Evolutionary conservation across 768 basidiomycete species (phyloP).

Genomic region (Cystobasidium onofrii): DNA sequence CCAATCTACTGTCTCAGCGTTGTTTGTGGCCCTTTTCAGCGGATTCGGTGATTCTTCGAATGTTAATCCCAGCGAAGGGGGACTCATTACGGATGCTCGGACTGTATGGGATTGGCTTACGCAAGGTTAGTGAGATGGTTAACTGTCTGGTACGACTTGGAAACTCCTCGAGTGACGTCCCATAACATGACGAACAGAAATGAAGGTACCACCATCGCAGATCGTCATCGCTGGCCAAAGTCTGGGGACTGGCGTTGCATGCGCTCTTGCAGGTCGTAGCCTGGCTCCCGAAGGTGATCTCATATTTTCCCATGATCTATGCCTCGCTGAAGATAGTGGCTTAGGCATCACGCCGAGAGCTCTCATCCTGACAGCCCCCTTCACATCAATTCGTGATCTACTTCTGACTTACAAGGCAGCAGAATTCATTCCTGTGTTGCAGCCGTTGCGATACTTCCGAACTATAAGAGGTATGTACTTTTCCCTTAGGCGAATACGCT

Average conservation of each 20-base stretch:
- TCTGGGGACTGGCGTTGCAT: constrained; percentile 71
- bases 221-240: constrained; percentile 78
- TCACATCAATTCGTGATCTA: constrained; percentile 23
- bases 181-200: constrained; percentile 38
- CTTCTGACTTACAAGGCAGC: constrained; percentile 24
- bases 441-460: constrained; percentile 5
- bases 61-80: constrained; percentile 59
- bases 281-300: constrained; percentile 48
- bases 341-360: constrained; percentile 13
- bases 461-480: not conserved
- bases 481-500: not conserved
- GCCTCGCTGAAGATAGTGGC: no score
- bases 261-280: constrained; percentile 46
- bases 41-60: constrained; percentile 81
- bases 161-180: no score
- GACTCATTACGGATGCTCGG: constrained; percentile 61
- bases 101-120: constrained; percentile 74
- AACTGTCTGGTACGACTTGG: not conserved
- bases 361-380: constrained; percentile 29
- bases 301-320: not conserved
- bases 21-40: not conserved
- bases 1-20: no score
- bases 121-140: not conserved
- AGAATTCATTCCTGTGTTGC: constrained; percentile 23
- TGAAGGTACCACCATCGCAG: constrained; percentile 55